A percentile compares a stretch with the other conserved stretches of the same genome.
phyloP scores from a whole-genome alignment of 768 basidiomycete genomes.

The Pholiota molesta region DNA sequence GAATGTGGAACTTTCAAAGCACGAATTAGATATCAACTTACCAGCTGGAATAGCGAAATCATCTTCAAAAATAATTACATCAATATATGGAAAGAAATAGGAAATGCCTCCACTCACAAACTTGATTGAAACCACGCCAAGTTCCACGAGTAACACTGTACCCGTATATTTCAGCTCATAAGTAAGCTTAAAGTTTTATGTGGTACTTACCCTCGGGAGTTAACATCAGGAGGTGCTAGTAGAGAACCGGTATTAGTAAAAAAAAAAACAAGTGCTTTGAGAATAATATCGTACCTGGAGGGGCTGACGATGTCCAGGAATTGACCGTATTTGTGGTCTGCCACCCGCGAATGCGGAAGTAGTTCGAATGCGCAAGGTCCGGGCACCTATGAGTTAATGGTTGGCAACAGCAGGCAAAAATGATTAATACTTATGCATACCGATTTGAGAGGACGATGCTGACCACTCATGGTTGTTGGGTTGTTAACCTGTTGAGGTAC shows the following conservation, averaged over 20 bases:
- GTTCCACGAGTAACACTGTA: constrained; percentile 51
- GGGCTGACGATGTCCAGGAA: constrained; percentile 43
- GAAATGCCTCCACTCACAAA: constrained; percentile 33
- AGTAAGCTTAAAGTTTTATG: not conserved
- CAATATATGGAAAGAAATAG: not conserved
- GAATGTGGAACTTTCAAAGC: not conserved
- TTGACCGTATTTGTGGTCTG: constrained; percentile 46
- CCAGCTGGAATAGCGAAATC: constrained; percentile 47
- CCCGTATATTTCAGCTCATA: not conserved
- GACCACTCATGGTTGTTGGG: constrained; percentile 47
- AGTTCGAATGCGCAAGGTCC: constrained; percentile 48
- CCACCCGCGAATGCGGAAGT: constrained; percentile 51
- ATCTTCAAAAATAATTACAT: constrained; percentile 24
- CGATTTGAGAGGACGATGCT: constrained; percentile 44
- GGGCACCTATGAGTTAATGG: constrained; percentile 33
- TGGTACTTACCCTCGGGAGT: constrained; percentile 44
- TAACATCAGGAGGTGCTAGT: constrained; percentile 38
- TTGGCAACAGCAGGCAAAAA: not conserved
- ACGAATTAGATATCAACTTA: constrained; percentile 11
- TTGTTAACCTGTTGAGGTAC: constrained; percentile 36
- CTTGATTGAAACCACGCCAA: constrained; percentile 49
- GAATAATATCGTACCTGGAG: constrained; percentile 31
- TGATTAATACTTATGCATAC: constrained; percentile 19
- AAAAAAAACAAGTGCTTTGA: constrained; percentile 4
- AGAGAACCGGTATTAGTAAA: not conserved